Base-by-base conservation (phyloP, 352 stramenopile species). In the Phytophthora pluvialis region DNA sequence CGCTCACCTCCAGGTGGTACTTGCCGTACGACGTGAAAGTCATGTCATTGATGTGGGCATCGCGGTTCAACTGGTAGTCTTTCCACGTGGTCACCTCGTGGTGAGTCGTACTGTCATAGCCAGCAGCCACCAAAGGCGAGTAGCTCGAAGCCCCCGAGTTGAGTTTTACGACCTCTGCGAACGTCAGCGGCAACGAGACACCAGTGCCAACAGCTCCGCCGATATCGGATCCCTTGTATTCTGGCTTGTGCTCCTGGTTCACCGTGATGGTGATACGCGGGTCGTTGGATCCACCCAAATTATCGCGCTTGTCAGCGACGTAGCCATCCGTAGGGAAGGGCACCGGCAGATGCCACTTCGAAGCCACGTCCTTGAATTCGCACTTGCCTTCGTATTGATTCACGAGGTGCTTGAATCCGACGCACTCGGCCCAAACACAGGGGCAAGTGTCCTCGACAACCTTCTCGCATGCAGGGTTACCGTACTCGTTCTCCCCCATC, bases 241-340 rank as follows among this genome's bases (percentile, higher is more conserved):
- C 67, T 11, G 45, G 21, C 31, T 70, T 26, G 26, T 70, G 58
- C n/a, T 64, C 51, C 4, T 54, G 51, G 25, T 51, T 40, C 5
- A 47, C 59, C 9, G 29, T 57, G 9, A 77, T 5, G 6, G 61
- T 60, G n/a, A 75, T 64, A 9, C 57, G 64, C 46, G 68, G 55
- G 9, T 72, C 33, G 9, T 60, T 44, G 13, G 32, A 46, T 3
- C 45, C 49, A 1, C 66, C 35, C 1, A 48, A 51, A 12, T 78
- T 87, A 8, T 52, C 58, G n/a, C 78, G 76, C 16, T 72, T 66
- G 54, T 89, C 73, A 0, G 76, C 65, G 15, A 81, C 76, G 70
- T 85, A 89, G 58, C 85, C 86, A 49, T 86, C 76, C 0, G 45
- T 80, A 28, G 81, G 78, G 60, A 90, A 87, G 1, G 83, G 78